These are phyloP conservation scores for Kentomonas sorsogonicus DNA, from an alignment of 208 protist species.

Conservation along the genomic window DNA sequence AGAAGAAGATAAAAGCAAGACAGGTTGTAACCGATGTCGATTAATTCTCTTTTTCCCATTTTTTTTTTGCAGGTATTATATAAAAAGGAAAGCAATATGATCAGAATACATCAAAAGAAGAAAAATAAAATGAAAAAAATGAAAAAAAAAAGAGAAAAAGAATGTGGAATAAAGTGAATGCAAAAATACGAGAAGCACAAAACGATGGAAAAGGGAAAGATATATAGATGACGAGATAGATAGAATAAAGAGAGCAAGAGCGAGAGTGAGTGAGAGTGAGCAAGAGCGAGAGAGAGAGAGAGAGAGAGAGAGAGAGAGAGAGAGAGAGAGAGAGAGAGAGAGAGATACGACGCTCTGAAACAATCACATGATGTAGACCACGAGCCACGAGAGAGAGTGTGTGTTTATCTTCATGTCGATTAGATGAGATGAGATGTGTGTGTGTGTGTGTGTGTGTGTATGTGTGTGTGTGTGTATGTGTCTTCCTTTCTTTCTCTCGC, in stretches of 20 bases:
- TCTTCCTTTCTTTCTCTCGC: too few relatives aligned
- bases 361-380: slow-evolving; percentile 6
- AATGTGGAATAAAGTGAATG: background rate
- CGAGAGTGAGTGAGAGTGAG: slow-evolving; percentile 46
- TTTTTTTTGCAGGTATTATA: too few relatives aligned
- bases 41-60: too few relatives aligned
- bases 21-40: too few relatives aligned
- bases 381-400: too few relatives aligned
- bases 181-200: background rate
- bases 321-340: slow-evolving; percentile 1
- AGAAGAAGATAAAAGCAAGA: too few relatives aligned
- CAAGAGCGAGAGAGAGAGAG: background rate
- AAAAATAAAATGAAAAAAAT: slow-evolving; percentile 1
- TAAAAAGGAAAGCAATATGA: too few relatives aligned
- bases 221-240: slow-evolving; percentile 43
- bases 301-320: slow-evolving; percentile 4
- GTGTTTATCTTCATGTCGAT: too few relatives aligned
- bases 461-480: too few relatives aligned
- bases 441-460: too few relatives aligned
- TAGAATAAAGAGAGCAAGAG: slow-evolving; percentile 61
- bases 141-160: background rate
- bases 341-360: background rate
- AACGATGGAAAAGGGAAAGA: background rate
- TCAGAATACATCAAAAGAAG: background rate
- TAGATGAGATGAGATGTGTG: slow-evolving; percentile 3